Evolutionary conservation across 2,329 filamentous ascomycete species (phyloP).

Genomic region (Trichoderma oligosporum): DNA sequence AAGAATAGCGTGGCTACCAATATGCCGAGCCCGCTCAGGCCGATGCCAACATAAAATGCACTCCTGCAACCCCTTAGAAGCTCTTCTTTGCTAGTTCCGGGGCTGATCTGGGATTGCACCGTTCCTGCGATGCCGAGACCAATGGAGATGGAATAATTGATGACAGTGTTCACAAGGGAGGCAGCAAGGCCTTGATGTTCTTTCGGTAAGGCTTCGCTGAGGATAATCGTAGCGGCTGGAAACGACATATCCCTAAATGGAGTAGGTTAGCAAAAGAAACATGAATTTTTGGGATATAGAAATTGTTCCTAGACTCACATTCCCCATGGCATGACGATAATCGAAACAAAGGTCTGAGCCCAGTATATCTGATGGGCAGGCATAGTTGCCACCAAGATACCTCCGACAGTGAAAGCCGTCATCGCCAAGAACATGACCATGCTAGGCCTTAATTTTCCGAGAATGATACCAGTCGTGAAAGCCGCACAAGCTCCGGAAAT

Average conservation of each 20-base stretch:
- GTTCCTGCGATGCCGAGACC: conserved; percentile 61
- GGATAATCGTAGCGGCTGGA: conserved; percentile 54
- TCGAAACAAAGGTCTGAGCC: conserved; percentile 53
- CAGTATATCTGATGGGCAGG: conserved; percentile 57
- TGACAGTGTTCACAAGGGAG: conserved; percentile 55
- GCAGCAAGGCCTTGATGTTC: conserved; percentile 41
- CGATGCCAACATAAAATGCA: conserved; percentile 31
- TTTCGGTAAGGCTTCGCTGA: conserved; percentile 45
- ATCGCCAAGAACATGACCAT: conserved; percentile 41
- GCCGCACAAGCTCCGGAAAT: conserved; percentile 41
- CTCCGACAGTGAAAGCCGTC: conserved; percentile 38
- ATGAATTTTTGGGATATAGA: background rate
- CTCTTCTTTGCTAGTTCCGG: conserved; percentile 28
- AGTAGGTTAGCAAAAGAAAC: conserved; percentile 21
- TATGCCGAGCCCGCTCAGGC: conserved; percentile 9
- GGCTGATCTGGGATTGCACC: conserved; percentile 32
- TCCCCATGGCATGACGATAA: conserved; percentile 16
- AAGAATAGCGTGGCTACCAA: conserved; percentile 1
- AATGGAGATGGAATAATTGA: conserved; percentile 62
- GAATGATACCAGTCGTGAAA: conserved; percentile 37
- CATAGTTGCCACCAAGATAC: conserved; percentile 39
- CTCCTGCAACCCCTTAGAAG: conserved; percentile 26
- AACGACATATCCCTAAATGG: conserved; percentile 59
- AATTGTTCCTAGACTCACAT: conserved; percentile 5
- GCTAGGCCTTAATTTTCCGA: conserved; percentile 27